Conservation (phyloP, 257 asterid species). For the Linaria vulgaris region DNA sequence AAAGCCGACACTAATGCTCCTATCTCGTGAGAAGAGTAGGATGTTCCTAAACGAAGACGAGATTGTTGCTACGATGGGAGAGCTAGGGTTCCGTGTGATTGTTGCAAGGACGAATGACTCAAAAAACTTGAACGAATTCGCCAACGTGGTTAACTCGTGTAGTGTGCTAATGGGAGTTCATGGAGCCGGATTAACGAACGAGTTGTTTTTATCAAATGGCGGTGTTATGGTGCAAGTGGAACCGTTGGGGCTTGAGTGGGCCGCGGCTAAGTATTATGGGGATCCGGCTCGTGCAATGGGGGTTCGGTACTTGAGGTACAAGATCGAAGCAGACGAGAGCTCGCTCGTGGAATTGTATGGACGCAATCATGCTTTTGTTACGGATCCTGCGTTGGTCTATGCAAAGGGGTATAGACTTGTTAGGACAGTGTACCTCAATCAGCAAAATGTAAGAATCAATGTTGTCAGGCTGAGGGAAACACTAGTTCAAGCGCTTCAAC, state of each 20-base stretch:
- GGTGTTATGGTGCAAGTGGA: slow-evolving; percentile 52
- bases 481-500: slow-evolving; percentile 41
- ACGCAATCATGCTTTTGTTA: slow-evolving; percentile 36
- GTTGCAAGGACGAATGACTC: slow-evolving; percentile 29
- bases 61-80: slow-evolving; percentile 40
- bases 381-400: slow-evolving; percentile 38
- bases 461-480: slow-evolving; percentile 51
- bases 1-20: slow-evolving; percentile 33
- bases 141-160: slow-evolving; percentile 40
- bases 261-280: slow-evolving; percentile 39
- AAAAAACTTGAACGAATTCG: slow-evolving; percentile 29
- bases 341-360: slow-evolving; percentile 42
- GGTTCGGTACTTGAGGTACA: slow-evolving; percentile 48
- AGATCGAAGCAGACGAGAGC: slow-evolving; percentile 61
- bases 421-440: slow-evolving; percentile 39
- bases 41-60: slow-evolving; percentile 47
- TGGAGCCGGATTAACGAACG: slow-evolving; percentile 62
- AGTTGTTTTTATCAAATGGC: slow-evolving; percentile 47
- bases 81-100: slow-evolving; percentile 47
- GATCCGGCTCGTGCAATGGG: slow-evolving; percentile 44
- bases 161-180: slow-evolving; percentile 63
- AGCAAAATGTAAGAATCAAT: slow-evolving; percentile 48
- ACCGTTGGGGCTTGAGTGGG: slow-evolving; percentile 49
- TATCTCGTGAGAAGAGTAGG: slow-evolving; percentile 45
- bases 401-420: slow-evolving; percentile 37